Evolutionary conservation across 2,329 filamentous ascomycete species (phyloP).

Genomic region (Neonectria hederae): DNA sequence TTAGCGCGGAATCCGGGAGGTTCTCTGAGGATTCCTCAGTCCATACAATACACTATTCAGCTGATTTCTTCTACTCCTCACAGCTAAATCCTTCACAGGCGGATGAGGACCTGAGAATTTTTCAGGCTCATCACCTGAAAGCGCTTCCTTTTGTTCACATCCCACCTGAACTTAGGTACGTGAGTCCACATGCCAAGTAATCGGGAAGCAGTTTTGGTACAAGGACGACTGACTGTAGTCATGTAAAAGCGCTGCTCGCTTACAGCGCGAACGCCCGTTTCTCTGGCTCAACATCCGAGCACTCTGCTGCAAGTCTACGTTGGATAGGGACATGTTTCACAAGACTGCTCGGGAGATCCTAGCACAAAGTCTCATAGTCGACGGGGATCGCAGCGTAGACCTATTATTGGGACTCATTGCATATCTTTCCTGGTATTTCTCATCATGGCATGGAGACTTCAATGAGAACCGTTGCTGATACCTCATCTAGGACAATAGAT

Average conservation of each 20-base stretch:
- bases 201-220: not conserved
- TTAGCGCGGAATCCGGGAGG: not conserved
- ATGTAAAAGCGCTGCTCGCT: conserved; percentile 24
- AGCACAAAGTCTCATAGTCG: conserved; percentile 36
- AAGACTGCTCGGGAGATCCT: conserved; percentile 31
- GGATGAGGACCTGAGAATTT: conserved; percentile 28
- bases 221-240: conserved; percentile 4
- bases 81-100: conserved; percentile 1
- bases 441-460: not conserved
- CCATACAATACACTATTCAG: not conserved
- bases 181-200: not conserved
- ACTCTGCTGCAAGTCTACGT: conserved; percentile 33
- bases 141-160: conserved; percentile 44
- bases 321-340: conserved; percentile 36
- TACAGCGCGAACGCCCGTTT: conserved; percentile 47
- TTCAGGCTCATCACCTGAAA: conserved; percentile 39
- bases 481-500: conserved; percentile 23
- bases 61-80: not conserved
- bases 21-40: not conserved
- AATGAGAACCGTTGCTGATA: conserved; percentile 1
- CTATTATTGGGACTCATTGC: conserved; percentile 38
- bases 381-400: conserved; percentile 38
- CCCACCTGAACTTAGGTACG: conserved; percentile 26
- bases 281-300: conserved; percentile 50
- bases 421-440: conserved; percentile 37